Conservation (phyloP, 495 filamentous ascomycete genomes). For the Choiromyces venosus region DNA sequence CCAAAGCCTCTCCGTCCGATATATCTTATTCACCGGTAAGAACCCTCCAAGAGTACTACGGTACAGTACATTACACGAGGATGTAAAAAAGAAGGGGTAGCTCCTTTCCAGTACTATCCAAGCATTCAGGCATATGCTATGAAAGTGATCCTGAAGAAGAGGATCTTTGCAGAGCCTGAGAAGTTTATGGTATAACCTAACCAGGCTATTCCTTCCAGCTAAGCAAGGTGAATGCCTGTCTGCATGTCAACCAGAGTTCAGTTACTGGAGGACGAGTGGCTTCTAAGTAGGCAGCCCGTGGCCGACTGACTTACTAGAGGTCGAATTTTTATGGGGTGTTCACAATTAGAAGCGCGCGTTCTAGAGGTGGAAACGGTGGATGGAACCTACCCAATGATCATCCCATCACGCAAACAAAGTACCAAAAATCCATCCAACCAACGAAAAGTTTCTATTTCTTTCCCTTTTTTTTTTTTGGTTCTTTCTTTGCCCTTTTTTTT, state of each 20-base stretch:
- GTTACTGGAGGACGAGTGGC: not conserved
- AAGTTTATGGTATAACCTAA: not conserved
- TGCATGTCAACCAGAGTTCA: not conserved
- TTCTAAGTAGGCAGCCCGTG: not conserved
- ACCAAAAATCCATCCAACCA: not conserved
- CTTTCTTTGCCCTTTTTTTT: not conserved
- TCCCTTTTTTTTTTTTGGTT: not conserved
- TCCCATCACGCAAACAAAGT: not conserved
- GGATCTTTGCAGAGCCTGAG: not conserved
- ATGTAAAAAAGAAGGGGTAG: not conserved
- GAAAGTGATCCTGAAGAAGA: not conserved
- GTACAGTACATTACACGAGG: not conserved
- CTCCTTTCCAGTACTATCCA: not conserved
- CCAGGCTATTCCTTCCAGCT: not conserved
- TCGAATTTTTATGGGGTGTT: not conserved
- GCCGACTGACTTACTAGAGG: no score
- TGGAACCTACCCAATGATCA: not conserved
- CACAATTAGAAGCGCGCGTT: not conserved
- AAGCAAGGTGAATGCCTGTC: not conserved
- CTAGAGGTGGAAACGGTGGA: not conserved
- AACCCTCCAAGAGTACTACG: not conserved
- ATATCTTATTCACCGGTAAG: not conserved
- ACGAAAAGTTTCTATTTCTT: not conserved
- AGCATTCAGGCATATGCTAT: not conserved
- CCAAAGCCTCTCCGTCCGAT: no score